Percentiles rank a stretch among this genome's conserved stretches.
These are phyloP conservation scores for Prunus armeniaca DNA, from an alignment of 306 rosid species.

Conservation along the genomic window DNA sequence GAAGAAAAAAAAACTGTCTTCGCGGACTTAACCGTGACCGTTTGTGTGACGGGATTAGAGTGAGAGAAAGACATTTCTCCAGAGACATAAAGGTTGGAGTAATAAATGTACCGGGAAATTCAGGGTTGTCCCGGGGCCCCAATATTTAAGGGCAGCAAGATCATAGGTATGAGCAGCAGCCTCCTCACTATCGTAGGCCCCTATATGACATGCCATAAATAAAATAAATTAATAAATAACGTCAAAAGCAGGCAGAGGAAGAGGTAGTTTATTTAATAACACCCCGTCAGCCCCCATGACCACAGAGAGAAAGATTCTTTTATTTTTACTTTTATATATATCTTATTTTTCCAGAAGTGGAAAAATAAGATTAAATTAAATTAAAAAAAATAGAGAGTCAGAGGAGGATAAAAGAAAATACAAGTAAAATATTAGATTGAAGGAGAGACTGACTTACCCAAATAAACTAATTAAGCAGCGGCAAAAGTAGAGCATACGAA, in stretches of 20 bases:
- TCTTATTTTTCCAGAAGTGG: neutral
- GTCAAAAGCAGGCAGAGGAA: neutral
- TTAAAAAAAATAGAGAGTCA: neutral
- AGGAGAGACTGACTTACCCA: slow-evolving; percentile 58
- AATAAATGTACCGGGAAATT: slow-evolving; percentile 66
- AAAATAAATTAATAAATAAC: neutral
- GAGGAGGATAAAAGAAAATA: neutral
- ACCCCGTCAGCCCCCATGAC: slow-evolving; percentile 3
- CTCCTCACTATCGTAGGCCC: slow-evolving; percentile 86
- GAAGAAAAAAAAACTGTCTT: neutral
- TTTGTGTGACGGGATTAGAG: neutral
- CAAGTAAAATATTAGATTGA: neutral
- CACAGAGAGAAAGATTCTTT: slow-evolving; percentile 16
- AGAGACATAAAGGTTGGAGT: no score
- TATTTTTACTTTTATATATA: neutral
- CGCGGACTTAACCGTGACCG: neutral
- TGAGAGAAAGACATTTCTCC: neutral
- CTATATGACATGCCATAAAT: slow-evolving; percentile 22
- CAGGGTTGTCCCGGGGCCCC: slow-evolving; percentile 74
- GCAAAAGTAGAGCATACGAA: slow-evolving; percentile 38
- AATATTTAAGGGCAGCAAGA: slow-evolving; percentile 92
- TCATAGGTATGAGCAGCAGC: slow-evolving; percentile 92
- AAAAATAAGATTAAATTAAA: neutral
- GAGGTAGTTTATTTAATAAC: neutral
- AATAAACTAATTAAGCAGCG: slow-evolving; percentile 77